Evolutionary conservation across 2,329 filamentous ascomycete genomes (phyloP), one percentile per base, ranked within the genome.

Genomic region (Ilyonectria mors-panacis): DNA sequence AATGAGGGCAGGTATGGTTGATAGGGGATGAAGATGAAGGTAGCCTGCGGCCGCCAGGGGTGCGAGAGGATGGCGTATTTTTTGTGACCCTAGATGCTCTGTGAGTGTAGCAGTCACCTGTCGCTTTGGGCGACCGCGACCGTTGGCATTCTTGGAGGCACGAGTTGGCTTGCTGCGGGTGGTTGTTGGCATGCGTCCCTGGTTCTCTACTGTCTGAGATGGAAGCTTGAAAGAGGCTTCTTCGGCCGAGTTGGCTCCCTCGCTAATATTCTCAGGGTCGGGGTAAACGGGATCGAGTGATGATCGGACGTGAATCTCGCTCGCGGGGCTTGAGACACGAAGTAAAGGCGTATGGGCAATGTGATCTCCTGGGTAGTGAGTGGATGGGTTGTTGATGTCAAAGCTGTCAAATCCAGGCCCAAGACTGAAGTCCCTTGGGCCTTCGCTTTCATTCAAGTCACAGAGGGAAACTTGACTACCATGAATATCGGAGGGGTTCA

Each of bases 401-500:
- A 65, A 54, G 10, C 50, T 45, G 17, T 17, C 17, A 6, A 12
- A 17, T 12, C n/a, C 57, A 5, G 47, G 50, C 13, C 66, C 59
- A 45, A 74, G 55, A 9, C 21, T 56, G 21, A 67, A 62, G 19
- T 35, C 53, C 10, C 57, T 48, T 13, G 56, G 21, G 9, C 28
- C 57, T 30, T 63, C 45, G 17, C 26, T 55, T 9, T 57, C 62
- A 23, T 42, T 48, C n/a, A 35, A 19, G 7, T 53, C 50, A 9
- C 35, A 26, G 9, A 63, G 21, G 33, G 26, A 7, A 13, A 35
- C 44, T 33, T 71, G 70, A 28, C 33, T 51, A 10, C 65, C 39
- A 9, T 70, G 65, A 44, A 74, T 70, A 9, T 66, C 60, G 17
- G 63, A 63, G 9, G 63, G 73, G n/a, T 73, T 64, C 50, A 74